A percentile compares a stretch with the other conserved stretches of the same genome.
These are phyloP conservation scores for Phytomonas sp. DNA, from an alignment of 208 protist genomes.

Conservation along the genomic window DNA sequence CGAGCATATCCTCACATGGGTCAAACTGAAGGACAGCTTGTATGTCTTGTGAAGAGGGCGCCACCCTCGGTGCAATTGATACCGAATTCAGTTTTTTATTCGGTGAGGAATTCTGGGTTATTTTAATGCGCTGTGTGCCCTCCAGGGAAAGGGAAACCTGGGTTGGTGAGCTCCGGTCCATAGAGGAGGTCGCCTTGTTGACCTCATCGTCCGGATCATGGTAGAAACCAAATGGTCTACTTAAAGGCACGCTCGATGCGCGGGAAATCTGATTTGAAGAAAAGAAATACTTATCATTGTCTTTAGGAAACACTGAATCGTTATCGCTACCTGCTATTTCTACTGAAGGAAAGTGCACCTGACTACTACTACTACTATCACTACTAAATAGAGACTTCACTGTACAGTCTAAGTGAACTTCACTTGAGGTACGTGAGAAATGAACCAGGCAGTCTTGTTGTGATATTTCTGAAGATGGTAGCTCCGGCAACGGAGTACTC, in stretches of 20 bases:
- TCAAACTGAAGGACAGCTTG: neutral
- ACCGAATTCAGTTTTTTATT: neutral
- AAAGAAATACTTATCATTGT: neutral
- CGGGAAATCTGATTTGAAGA: neutral
- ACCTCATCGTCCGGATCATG: neutral
- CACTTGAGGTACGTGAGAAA: constrained; percentile 36
- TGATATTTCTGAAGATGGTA: constrained; percentile 15
- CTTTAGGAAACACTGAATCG: neutral
- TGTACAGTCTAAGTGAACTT: constrained; percentile 24
- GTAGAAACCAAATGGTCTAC: neutral
- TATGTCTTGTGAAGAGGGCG: neutral
- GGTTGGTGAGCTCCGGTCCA: neutral
- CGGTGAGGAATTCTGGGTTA: neutral
- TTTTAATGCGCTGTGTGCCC: neutral
- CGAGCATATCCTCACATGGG: constrained; percentile 10
- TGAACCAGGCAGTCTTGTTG: constrained; percentile 17
- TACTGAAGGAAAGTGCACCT: neutral
- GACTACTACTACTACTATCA: neutral
- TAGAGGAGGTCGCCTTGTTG: neutral
- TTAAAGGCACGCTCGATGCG: neutral
- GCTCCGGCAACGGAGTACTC: constrained; percentile 37
- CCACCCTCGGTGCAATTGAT: neutral
- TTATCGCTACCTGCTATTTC: neutral
- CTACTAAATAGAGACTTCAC: neutral
- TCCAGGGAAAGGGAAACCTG: neutral